Conservation (phyloP, 2,329 filamentous ascomycete species). For the Zasmidium angulare region DNA sequence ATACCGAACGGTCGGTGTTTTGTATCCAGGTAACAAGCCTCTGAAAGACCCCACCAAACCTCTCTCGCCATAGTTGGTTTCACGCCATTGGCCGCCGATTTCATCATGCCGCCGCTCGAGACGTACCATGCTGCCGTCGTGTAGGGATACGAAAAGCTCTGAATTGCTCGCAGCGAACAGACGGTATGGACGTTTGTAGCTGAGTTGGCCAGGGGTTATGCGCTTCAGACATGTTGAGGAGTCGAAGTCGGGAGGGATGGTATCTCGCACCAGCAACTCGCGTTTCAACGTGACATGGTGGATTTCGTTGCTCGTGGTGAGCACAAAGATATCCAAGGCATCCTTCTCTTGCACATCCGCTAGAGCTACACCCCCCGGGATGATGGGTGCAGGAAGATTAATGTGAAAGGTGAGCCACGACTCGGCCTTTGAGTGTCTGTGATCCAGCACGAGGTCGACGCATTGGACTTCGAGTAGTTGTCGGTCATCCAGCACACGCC, state of each 20-base stretch:
- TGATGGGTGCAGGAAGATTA: slow-evolving; percentile 76
- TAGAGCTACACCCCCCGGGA: slow-evolving; percentile 76
- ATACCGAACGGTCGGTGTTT: slow-evolving; percentile 63
- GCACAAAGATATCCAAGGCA: slow-evolving; percentile 72
- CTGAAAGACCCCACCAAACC: slow-evolving; percentile 65
- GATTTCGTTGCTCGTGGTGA: slow-evolving; percentile 76
- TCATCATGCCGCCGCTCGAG: slow-evolving; percentile 62
- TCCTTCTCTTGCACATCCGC: slow-evolving; percentile 78
- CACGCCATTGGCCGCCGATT: slow-evolving; percentile 63
- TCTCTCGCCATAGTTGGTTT: slow-evolving; percentile 69
- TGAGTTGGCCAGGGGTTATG: slow-evolving; percentile 69
- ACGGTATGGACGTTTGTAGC: slow-evolving; percentile 76
- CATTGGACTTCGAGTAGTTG: slow-evolving; percentile 79
- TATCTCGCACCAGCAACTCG: slow-evolving; percentile 70
- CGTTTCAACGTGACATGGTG: slow-evolving; percentile 81
- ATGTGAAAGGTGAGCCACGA: slow-evolving; percentile 70
- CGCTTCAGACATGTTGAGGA: slow-evolving; percentile 75
- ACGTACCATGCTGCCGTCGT: slow-evolving; percentile 73
- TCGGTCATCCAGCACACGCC: slow-evolving; percentile 81
- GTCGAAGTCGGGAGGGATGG: slow-evolving; percentile 64
- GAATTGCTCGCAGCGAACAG: slow-evolving; percentile 72
- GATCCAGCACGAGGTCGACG: slow-evolving; percentile 72
- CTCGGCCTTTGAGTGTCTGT: slow-evolving; percentile 18
- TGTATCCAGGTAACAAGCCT: slow-evolving; percentile 66
- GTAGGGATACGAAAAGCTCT: slow-evolving; percentile 76